phyloP scores from a whole-genome alignment of 1,284 basidiomycete species.

The Psilocybe mexicana region DNA sequence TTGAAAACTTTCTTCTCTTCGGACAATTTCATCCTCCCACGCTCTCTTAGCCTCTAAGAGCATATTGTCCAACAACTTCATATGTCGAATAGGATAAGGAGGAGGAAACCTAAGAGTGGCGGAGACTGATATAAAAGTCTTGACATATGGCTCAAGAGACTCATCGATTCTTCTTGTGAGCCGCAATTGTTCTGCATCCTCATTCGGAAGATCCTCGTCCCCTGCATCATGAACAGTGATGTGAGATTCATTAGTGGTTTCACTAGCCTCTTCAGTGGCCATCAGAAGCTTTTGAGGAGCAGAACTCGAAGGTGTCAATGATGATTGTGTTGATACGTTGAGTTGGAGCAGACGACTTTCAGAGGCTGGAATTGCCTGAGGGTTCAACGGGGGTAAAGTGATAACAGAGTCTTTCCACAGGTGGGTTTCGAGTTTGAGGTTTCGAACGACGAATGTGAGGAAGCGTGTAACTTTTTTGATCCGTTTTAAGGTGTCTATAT shows the following conservation, averaged over 20 bases:
- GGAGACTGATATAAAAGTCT: slow-evolving; percentile 88
- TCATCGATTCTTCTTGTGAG: slow-evolving; percentile 75
- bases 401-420: slow-evolving; percentile 94
- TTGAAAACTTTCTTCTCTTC: slow-evolving; percentile 68
- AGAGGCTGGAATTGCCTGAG: slow-evolving; percentile 60
- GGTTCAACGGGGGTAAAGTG: slow-evolving; percentile 68
- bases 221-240: slow-evolving; percentile 27
- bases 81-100: slow-evolving; percentile 81
- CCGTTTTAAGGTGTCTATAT: slow-evolving; percentile 75
- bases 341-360: slow-evolving; percentile 30
- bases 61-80: slow-evolving; percentile 84
- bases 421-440: slow-evolving; percentile 92
- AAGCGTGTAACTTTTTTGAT: slow-evolving; percentile 94
- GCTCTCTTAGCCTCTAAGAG: slow-evolving; percentile 65
- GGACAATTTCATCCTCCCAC: slow-evolving; percentile 84
- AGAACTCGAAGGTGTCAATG: slow-evolving; percentile 31
- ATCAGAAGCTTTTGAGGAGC: slow-evolving; percentile 35
- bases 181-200: slow-evolving; percentile 66
- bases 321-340: slow-evolving; percentile 24
- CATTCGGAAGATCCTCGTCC: slow-evolving; percentile 62
- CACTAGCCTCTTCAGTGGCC: slow-evolving; percentile 20
- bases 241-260: slow-evolving; percentile 13
- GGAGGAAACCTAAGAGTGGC: slow-evolving; percentile 89
- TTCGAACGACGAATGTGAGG: slow-evolving; percentile 88
- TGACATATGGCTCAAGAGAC: slow-evolving; percentile 79